Evolutionary conservation across 2,329 filamentous ascomycete species (phyloP).

Genomic region (Fusarium concolor): DNA sequence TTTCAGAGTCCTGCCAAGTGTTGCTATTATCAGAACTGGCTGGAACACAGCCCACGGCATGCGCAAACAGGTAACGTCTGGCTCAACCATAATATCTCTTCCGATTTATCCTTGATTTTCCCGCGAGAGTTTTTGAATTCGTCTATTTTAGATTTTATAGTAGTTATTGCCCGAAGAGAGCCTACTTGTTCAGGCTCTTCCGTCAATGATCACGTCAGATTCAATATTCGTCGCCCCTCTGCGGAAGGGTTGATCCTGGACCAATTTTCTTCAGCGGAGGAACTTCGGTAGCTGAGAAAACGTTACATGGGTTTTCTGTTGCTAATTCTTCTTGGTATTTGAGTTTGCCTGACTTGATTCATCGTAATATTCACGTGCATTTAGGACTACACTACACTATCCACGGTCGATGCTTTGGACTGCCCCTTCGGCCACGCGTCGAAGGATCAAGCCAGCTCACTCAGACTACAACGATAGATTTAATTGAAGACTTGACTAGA

Average conservation of each 20-base stretch:
- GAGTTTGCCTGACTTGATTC: not conserved
- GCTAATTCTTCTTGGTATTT: not conserved
- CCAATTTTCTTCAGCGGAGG: not conserved
- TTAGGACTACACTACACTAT: no score
- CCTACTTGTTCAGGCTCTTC: not conserved
- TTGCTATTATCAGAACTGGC: not conserved
- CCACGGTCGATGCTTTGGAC: not conserved
- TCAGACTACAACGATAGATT: not conserved
- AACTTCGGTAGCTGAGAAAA: not conserved
- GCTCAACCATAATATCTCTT: not conserved
- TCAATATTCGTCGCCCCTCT: not conserved
- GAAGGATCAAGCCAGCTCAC: not conserved
- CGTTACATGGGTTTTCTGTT: not conserved
- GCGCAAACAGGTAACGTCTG: no score
- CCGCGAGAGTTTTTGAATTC: not conserved
- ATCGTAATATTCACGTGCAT: not conserved
- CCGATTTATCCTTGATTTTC: not conserved
- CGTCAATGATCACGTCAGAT: constrained; percentile 6
- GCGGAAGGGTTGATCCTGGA: not conserved
- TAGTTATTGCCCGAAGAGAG: not conserved
- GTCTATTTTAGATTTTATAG: not conserved
- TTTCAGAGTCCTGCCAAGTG: not conserved
- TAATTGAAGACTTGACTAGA: not conserved
- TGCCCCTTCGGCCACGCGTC: not conserved
- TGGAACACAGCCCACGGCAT: not conserved